Percentiles rank a stretch among this genome's conserved stretches.
Conservation (phyloP, 208 protist species). For the Phytomonas sp. region DNA sequence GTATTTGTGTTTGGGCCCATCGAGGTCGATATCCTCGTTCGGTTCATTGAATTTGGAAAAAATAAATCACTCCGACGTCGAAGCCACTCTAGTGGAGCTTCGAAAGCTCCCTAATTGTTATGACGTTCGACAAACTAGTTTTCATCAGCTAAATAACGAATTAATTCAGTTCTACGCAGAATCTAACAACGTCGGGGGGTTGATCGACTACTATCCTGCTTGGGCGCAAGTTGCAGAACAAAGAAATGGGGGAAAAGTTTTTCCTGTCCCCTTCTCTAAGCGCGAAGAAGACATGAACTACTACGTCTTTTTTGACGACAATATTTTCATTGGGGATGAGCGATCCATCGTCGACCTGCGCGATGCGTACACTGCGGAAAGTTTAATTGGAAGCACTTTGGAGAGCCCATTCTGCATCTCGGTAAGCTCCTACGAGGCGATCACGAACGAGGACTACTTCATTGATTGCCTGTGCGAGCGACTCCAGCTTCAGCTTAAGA, state of each 20-base stretch:
- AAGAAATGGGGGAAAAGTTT: constrained; percentile 76
- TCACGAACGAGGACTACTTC: constrained; percentile 80
- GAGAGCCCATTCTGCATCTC: constrained; percentile 66
- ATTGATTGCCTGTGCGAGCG: constrained; percentile 41
- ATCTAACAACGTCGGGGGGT: constrained; percentile 58
- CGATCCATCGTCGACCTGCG: constrained; percentile 84
- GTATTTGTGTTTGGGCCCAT: constrained; percentile 64
- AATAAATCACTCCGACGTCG: background rate
- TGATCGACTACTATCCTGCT: constrained; percentile 85
- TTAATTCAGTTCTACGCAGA: constrained; percentile 40
- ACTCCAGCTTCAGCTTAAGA: constrained; percentile 30
- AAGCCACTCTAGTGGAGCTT: constrained; percentile 14
- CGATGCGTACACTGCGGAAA: constrained; percentile 29
- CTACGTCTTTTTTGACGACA: constrained; percentile 87
- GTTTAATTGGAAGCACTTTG: constrained; percentile 28
- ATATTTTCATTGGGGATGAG: constrained; percentile 78
- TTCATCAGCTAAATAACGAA: constrained; percentile 33
- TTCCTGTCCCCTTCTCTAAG: constrained; percentile 26
- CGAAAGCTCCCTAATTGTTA: constrained; percentile 32
- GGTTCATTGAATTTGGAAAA: background rate
- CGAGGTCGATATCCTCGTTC: constrained; percentile 35
- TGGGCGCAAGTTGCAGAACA: constrained; percentile 77
- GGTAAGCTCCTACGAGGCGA: constrained; percentile 79
- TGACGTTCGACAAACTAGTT: constrained; percentile 33
- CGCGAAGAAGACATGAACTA: constrained; percentile 24